Evolutionary conservation across 2,329 filamentous ascomycete genomes (phyloP).

Genomic region (Aureobasidium subglaciale): DNA sequence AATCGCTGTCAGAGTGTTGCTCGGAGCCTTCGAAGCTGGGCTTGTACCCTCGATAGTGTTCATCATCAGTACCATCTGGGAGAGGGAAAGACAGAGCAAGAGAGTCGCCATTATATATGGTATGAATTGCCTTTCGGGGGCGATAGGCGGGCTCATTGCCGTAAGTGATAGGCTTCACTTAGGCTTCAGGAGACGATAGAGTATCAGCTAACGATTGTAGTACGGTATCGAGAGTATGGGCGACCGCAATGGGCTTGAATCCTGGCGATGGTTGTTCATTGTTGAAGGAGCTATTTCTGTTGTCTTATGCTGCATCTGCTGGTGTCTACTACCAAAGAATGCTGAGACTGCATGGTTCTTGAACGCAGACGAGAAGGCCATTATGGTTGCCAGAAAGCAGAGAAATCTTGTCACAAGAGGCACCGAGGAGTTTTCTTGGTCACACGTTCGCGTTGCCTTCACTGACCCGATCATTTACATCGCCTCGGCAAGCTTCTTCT

Average conservation of each 20-base stretch:
- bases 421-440: constrained; percentile 26
- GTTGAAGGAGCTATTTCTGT: constrained; percentile 16
- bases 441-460: constrained; percentile 27
- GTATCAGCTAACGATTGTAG: no score
- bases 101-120: constrained; percentile 25
- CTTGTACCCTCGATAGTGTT: constrained; percentile 25
- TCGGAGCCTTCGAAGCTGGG: constrained; percentile 26
- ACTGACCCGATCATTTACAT: constrained; percentile 28
- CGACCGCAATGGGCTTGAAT: constrained; percentile 20
- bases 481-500: constrained; percentile 28
- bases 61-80: constrained; percentile 27
- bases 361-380: constrained; percentile 19
- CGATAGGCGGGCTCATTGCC: constrained; percentile 25
- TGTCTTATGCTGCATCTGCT: constrained; percentile 16
- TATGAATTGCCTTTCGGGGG: constrained; percentile 21
- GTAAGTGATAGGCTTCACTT: no score
- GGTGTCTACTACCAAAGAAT: constrained; percentile 22
- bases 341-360: constrained; percentile 26
- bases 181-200: no score
- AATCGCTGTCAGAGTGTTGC: constrained; percentile 25
- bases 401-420: constrained; percentile 27
- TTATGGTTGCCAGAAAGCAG: constrained; percentile 24
- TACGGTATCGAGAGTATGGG: constrained; percentile 26
- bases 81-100: constrained; percentile 22
- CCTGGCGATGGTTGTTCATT: constrained; percentile 21